These are phyloP conservation scores for Aspergillus bridgeri DNA, from an alignment of 495 filamentous ascomycete species.

Conservation along the genomic window DNA sequence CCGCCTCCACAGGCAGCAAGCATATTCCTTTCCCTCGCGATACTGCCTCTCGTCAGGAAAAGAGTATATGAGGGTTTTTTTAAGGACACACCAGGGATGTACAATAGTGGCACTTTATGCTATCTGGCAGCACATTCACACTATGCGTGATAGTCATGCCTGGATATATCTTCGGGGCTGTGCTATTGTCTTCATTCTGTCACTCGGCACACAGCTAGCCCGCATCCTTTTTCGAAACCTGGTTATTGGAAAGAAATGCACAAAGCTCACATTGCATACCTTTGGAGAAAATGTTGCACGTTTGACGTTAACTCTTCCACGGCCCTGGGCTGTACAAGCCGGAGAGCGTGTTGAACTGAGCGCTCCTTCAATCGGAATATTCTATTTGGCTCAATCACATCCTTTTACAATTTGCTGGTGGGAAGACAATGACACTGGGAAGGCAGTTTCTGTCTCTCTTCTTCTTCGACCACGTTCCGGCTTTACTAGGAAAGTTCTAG, in stretches of 20 bases:
- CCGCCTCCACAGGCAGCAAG: constrained; percentile 4
- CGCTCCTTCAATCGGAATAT: constrained; percentile 21
- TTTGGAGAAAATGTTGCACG: constrained; percentile 7
- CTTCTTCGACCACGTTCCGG: constrained; percentile 27
- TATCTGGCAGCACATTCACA: constrained; percentile 10
- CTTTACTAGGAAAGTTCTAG: constrained; percentile 23
- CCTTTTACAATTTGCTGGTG: constrained; percentile 35
- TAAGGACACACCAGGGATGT: constrained; percentile 18
- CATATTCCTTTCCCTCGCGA: constrained; percentile 11
- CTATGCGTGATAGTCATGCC: neutral
- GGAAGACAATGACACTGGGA: constrained; percentile 19
- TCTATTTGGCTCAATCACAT: constrained; percentile 24
- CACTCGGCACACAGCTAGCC: constrained; percentile 2
- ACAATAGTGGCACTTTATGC: constrained; percentile 9
- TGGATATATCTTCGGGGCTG: constrained; percentile 9
- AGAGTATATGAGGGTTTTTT: constrained; percentile 21
- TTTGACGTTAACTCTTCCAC: constrained; percentile 20
- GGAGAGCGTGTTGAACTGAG: constrained; percentile 27
- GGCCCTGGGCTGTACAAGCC: constrained; percentile 25
- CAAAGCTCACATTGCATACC: constrained; percentile 2
- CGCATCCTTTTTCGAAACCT: constrained; percentile 14
- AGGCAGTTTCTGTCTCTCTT: constrained; percentile 19
- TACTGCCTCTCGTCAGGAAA: constrained; percentile 17
- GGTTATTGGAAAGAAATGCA: constrained; percentile 8
- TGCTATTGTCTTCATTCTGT: constrained; percentile 1